phyloP scores from a whole-genome alignment of 2,329 filamentous ascomycete genomes.

The Pyrenophora graminea region DNA sequence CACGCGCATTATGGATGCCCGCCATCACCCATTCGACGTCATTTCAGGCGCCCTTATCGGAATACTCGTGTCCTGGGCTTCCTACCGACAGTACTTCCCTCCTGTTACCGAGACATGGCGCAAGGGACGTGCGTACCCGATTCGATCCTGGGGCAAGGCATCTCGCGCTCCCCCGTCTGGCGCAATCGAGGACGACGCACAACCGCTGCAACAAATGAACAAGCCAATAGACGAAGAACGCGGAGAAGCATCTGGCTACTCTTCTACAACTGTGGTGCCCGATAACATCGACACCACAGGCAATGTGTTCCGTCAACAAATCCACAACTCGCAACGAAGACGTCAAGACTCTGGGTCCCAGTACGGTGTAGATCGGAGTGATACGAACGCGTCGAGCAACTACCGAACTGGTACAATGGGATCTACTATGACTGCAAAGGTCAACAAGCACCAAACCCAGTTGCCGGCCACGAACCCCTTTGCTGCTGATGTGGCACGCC shows the following conservation, averaged over 20 bases:
- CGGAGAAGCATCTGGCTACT: constrained; percentile 38
- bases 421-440: constrained; percentile 37
- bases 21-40: constrained; percentile 66
- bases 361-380: constrained; percentile 37
- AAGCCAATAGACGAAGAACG: constrained; percentile 40
- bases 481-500: constrained; percentile 25
- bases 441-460: constrained; percentile 38
- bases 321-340: constrained; percentile 43
- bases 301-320: constrained; percentile 48
- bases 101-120: constrained; percentile 59
- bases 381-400: constrained; percentile 37
- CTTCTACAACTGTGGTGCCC: constrained; percentile 25
- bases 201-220: constrained; percentile 36
- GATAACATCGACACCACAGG: constrained; percentile 25
- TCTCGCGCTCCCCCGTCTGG: constrained; percentile 43
- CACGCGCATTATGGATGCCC: constrained; percentile 64
- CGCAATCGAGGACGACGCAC: constrained; percentile 36
- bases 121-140: constrained; percentile 63
- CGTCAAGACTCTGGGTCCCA: constrained; percentile 32
- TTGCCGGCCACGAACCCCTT: constrained; percentile 43
- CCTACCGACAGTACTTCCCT: constrained; percentile 65
- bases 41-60: constrained; percentile 60
- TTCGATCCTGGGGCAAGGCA: constrained; percentile 57
- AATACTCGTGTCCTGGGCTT: constrained; percentile 55
- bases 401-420: constrained; percentile 31